These are phyloP conservation scores for Solidago caesia DNA, from an alignment of 129 eudicot species.

Conservation along the genomic window DNA sequence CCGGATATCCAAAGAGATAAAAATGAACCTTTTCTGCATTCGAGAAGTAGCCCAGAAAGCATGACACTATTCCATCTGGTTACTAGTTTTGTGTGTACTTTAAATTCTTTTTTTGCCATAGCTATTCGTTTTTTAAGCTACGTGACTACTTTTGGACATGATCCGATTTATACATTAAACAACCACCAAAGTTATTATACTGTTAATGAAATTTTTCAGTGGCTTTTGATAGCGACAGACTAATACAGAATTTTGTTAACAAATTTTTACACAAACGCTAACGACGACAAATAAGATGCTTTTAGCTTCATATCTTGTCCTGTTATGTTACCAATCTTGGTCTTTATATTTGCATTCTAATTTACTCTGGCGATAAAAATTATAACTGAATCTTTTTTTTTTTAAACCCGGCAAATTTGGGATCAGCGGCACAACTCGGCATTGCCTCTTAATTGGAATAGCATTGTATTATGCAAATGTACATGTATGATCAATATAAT, in stretches of 20 bases:
- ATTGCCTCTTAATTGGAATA: no score
- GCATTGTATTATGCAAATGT: no score
- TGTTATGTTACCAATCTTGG: no score
- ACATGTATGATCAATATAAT: no score
- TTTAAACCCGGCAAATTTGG: no score
- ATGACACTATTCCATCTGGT: constrained; percentile 15
- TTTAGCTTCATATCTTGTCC: no score
- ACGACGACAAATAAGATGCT: no score
- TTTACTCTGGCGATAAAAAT: no score
- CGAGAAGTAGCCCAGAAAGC: constrained; percentile 47
- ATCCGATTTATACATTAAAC: background rate
- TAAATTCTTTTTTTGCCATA: constrained; percentile 9
- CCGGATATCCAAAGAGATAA: constrained; percentile 65
- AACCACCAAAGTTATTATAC: constrained; percentile 2
- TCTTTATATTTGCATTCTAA: no score
- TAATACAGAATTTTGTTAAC: background rate
- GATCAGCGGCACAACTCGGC: no score
- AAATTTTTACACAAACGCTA: background rate
- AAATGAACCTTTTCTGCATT: constrained; percentile 63
- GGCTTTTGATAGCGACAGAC: background rate
- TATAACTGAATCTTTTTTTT: no score
- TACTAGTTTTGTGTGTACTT: constrained; percentile 15
- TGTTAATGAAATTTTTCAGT: background rate
- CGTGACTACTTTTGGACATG: background rate
- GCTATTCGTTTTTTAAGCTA: background rate